Conservation (phyloP, 768 basidiomycete species). For the Mycena latifolia region DNA sequence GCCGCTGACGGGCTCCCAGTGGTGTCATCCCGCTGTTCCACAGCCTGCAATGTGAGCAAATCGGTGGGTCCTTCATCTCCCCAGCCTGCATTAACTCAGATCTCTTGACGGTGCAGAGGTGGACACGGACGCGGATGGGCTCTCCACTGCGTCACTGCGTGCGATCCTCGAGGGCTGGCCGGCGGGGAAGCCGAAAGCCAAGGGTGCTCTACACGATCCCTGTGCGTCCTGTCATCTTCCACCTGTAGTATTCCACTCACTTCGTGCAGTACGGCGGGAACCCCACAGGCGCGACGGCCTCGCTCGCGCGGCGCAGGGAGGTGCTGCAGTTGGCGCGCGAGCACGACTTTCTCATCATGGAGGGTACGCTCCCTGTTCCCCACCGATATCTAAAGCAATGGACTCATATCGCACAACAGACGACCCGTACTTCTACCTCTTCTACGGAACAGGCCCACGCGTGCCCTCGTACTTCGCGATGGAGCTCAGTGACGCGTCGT, state of each 20-base stretch:
- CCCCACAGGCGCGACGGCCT: slow-evolving; percentile 85
- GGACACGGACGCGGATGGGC: slow-evolving; percentile 80
- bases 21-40: slow-evolving; percentile 77
- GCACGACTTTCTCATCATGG: slow-evolving; percentile 85
- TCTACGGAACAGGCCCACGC: slow-evolving; percentile 71
- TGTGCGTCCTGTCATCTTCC: slow-evolving; percentile 58
- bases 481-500: slow-evolving; percentile 68
- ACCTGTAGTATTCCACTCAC: too few species aligned
- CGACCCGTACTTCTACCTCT: slow-evolving; percentile 85
- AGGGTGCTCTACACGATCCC: slow-evolving; percentile 87
- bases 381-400: neutral
- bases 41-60: slow-evolving; percentile 65
- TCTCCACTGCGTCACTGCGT: slow-evolving; percentile 70
- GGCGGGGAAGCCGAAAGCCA: slow-evolving; percentile 73
- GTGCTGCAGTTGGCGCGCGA: slow-evolving; percentile 79
- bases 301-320: slow-evolving; percentile 75
- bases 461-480: slow-evolving; percentile 87
- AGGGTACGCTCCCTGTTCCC: slow-evolving; percentile 71
- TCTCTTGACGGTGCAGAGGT: slow-evolving; percentile 68
- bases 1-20: slow-evolving; percentile 46
- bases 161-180: slow-evolving; percentile 83
- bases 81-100: slow-evolving; percentile 1
- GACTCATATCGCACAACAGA: slow-evolving; percentile 54
- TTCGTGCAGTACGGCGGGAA: slow-evolving; percentile 84
- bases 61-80: slow-evolving; percentile 56